phyloP scores from a whole-genome alignment of 2,329 filamentous ascomycete genomes.

The Celoporthe dispersa region DNA sequence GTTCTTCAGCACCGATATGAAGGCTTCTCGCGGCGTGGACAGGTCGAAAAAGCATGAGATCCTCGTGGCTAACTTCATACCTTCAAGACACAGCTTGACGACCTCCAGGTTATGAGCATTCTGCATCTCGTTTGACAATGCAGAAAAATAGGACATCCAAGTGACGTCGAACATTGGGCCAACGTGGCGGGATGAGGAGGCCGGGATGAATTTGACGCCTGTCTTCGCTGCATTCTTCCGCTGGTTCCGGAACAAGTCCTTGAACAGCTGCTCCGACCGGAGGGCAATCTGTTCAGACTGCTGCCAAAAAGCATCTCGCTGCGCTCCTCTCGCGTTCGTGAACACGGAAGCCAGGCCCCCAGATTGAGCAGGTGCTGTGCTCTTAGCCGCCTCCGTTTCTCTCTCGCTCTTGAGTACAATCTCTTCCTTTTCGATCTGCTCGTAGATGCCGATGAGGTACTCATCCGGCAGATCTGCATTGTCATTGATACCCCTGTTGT shows the following conservation, averaged over 20 bases:
- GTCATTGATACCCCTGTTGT: slow-evolving; percentile 98
- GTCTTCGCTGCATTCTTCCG: slow-evolving; percentile 74
- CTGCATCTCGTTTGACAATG: slow-evolving; percentile 89
- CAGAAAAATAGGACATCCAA: slow-evolving; percentile 99
- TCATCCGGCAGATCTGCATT: slow-evolving; percentile 91
- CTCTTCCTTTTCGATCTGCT: slow-evolving; percentile 89
- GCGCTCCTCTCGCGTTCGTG: slow-evolving; percentile 87
- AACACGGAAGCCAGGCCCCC: slow-evolving; percentile 82
- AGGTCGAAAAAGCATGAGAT: slow-evolving; percentile 94
- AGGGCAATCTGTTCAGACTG: slow-evolving; percentile 90
- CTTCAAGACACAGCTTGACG: slow-evolving; percentile 90
- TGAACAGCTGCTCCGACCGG: slow-evolving; percentile 82
- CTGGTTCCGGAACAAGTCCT: slow-evolving; percentile 88
- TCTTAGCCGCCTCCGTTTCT: slow-evolving; percentile 82
- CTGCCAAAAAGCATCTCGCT: slow-evolving; percentile 90
- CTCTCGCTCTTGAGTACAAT: slow-evolving; percentile 94
- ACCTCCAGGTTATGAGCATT: slow-evolving; percentile 92
- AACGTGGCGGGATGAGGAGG: slow-evolving; percentile 91
- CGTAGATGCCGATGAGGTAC: slow-evolving; percentile 85
- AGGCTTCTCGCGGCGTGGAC: slow-evolving; percentile 90
- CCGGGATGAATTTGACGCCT: slow-evolving; percentile 81
- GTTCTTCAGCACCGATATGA: slow-evolving; percentile 89
- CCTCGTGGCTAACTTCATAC: slow-evolving; percentile 89
- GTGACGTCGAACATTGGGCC: slow-evolving; percentile 98
- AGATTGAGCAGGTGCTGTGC: slow-evolving; percentile 62